Percentiles rank a stretch among this genome's conserved stretches.
phyloP scores from a whole-genome alignment of 805 yeast species.

The Ogataea naganishii region DNA sequence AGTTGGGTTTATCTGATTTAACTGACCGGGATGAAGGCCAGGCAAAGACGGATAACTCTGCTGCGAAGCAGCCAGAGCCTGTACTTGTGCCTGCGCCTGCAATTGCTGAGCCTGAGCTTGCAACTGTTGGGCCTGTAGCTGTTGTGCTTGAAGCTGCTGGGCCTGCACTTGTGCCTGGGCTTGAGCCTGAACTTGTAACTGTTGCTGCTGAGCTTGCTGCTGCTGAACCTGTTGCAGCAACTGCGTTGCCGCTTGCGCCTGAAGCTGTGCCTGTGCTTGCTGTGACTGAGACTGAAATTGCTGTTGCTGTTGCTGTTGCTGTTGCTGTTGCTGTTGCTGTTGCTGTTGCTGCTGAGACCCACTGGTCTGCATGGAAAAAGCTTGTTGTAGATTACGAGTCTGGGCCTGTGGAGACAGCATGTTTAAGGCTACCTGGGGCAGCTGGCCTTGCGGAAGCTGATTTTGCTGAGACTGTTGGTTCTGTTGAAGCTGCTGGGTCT shows the following conservation, averaged over 20 bases:
- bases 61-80: constrained; percentile 24
- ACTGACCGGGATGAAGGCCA: constrained; percentile 6
- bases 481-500: constrained; percentile 11
- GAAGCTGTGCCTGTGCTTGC: constrained; percentile 8
- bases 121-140: constrained; percentile 5
- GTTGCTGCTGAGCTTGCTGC: constrained; percentile 14
- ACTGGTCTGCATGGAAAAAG: constrained; percentile 13
- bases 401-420: constrained; percentile 27
- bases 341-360: constrained; percentile 16
- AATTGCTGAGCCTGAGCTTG: constrained; percentile 7
- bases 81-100: constrained; percentile 11
- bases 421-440: constrained; percentile 20
- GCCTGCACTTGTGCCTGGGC: constrained; percentile 9
- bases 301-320: constrained; percentile 15
- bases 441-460: constrained; percentile 7
- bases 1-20: constrained; percentile 8
- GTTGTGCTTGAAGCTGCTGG: constrained; percentile 11
- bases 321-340: constrained; percentile 6
- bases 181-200: constrained; percentile 8
- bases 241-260: constrained; percentile 2
- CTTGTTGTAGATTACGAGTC: constrained; percentile 21
- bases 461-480: constrained; percentile 5
- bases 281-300: constrained; percentile 9
- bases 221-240: constrained; percentile 15
- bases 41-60: constrained; percentile 23